Evolutionary conservation across 257 asterid genomes (phyloP).

Genomic region (Lantana camara): DNA sequence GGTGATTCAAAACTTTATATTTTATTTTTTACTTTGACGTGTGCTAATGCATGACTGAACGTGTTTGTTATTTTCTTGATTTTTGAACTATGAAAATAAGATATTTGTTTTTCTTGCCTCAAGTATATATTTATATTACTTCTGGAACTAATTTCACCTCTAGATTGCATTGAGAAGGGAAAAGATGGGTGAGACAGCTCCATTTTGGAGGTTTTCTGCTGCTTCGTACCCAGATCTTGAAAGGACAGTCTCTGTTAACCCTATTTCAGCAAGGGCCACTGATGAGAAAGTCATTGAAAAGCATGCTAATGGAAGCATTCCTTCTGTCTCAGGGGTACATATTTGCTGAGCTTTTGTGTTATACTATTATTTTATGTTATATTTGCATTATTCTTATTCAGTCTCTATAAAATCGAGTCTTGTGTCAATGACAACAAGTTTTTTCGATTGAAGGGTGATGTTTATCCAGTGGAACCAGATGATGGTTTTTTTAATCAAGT

Average conservation of each 20-base stretch:
- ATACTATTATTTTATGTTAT: slow-evolving; percentile 7
- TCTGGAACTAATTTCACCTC: slow-evolving; percentile 29
- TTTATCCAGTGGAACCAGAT: slow-evolving; percentile 81
- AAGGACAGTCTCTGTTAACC: slow-evolving; percentile 36
- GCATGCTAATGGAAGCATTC: slow-evolving; percentile 36
- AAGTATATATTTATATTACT: slow-evolving; percentile 14
- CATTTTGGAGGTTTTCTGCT: slow-evolving; percentile 86
- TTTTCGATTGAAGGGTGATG: slow-evolving; percentile 71
- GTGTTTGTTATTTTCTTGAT: slow-evolving; percentile 15
- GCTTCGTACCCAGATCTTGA: slow-evolving; percentile 89
- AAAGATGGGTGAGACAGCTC: slow-evolving; percentile 87
- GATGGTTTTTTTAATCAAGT: slow-evolving; percentile 59
- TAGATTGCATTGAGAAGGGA: slow-evolving; percentile 88
- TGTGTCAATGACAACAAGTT: background rate
- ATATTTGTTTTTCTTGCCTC: slow-evolving; percentile 4
- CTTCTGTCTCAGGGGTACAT: slow-evolving; percentile 51
- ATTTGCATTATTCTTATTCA: slow-evolving; percentile 9
- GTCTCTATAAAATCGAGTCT: background rate
- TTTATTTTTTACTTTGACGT: slow-evolving; percentile 17
- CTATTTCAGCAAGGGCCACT: slow-evolving; percentile 26
- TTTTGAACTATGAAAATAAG: slow-evolving; percentile 2
- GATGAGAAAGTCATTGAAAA: slow-evolving; percentile 28
- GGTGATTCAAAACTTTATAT: slow-evolving; percentile 39
- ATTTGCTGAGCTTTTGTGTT: slow-evolving; percentile 17
- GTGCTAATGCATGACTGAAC: slow-evolving; percentile 13